Percentiles rank a stretch among this genome's conserved stretches.
Evolutionary conservation across 2,329 filamentous ascomycete genomes (phyloP).

Genomic region (Fusarium haematococcum): DNA sequence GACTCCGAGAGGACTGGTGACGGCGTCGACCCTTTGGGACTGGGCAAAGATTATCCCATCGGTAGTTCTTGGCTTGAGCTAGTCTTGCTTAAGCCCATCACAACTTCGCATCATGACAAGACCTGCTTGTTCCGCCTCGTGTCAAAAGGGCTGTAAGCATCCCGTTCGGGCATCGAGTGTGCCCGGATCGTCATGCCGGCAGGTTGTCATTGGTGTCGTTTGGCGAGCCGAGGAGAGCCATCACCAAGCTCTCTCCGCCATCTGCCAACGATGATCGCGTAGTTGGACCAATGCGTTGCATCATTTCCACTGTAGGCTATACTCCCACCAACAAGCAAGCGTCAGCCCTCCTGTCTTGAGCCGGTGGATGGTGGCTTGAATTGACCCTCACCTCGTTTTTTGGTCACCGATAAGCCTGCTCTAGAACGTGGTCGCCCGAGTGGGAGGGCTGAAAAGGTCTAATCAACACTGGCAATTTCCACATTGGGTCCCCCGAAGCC

Average conservation of each 20-base stretch:
- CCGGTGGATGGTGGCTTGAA: background rate
- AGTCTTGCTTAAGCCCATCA: slow-evolving; percentile 1
- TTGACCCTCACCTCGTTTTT: background rate
- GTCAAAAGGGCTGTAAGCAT: background rate
- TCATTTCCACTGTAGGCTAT: slow-evolving; percentile 11
- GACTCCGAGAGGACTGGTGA: background rate
- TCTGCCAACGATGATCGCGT: slow-evolving; percentile 3
- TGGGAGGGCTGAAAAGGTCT: background rate
- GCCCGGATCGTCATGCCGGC: background rate
- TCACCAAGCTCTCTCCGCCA: background rate
- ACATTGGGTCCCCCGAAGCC: slow-evolving; percentile 7
- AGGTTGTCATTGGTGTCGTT: slow-evolving; percentile 24
- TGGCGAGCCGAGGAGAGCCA: background rate
- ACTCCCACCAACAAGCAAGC: background rate
- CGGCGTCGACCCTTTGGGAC: slow-evolving; percentile 15
- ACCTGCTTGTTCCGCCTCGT: background rate
- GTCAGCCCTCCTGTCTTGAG: background rate
- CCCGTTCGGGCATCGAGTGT: background rate
- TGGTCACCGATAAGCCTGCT: slow-evolving; percentile 12
- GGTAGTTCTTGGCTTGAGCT: background rate
- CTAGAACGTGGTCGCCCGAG: background rate
- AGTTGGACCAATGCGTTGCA: slow-evolving; percentile 7
- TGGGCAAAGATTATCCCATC: background rate
- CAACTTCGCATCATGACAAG: background rate
- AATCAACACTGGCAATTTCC: slow-evolving; percentile 7